phyloP scores from a whole-genome alignment of 225 moss, liverwort and hornwort genomes.

The Ulota crispa region DNA sequence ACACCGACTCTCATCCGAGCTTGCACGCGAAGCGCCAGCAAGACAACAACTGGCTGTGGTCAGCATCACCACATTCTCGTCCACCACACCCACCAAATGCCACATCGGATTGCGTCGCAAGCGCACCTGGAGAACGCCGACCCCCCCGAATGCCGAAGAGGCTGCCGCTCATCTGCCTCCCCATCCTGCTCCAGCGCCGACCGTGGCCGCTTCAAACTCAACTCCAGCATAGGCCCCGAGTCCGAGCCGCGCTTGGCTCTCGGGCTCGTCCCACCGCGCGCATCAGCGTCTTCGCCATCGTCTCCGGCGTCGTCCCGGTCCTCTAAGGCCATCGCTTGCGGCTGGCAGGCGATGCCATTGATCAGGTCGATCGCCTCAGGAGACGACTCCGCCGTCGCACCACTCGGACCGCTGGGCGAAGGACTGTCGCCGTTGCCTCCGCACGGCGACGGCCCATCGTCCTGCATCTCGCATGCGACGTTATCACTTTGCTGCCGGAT shows the following conservation, averaged over 20 bases:
- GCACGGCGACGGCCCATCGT: constrained; percentile 54
- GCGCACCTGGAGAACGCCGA: constrained; percentile 93
- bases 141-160: constrained; percentile 85
- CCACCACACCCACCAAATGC: not conserved
- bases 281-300: constrained; percentile 53
- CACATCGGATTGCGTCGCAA: not conserved
- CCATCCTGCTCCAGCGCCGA: constrained; percentile 50
- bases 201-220: constrained; percentile 85
- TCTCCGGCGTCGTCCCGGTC: constrained; percentile 44
- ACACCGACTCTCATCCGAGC: not conserved
- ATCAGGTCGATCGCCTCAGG: constrained; percentile 77
- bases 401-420: constrained; percentile 36
- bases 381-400: constrained; percentile 41
- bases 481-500: constrained; percentile 26
- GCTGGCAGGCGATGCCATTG: constrained; percentile 75
- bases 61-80: not conserved
- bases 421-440: constrained; percentile 51
- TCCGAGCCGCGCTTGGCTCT: constrained; percentile 54
- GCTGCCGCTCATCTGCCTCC: constrained; percentile 64
- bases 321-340: constrained; percentile 22
- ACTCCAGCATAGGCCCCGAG: constrained; percentile 64
- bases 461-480: constrained; percentile 43
- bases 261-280: constrained; percentile 63
- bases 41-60: not conserved
- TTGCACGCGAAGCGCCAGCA: not conserved